Evolutionary conservation across 2,329 filamentous ascomycete species (phyloP), one percentile per base, ranked within the genome.

Genomic region (Sclerotinia subarctica): DNA sequence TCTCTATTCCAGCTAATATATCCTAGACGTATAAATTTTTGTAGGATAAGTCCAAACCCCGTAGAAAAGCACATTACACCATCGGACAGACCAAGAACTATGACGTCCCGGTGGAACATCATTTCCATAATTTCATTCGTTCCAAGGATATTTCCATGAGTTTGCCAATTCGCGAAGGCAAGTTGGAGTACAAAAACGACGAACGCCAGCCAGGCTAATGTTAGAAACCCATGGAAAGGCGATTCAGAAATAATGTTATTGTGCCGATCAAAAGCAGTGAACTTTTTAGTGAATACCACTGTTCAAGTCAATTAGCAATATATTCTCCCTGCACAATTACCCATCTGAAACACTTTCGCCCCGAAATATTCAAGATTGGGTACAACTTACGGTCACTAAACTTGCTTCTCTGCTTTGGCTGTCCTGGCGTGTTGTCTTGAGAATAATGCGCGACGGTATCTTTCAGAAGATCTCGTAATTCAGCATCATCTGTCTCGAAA

Each of bases 161-260:
- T 80, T 70, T 83, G 83, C 83, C 87, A 93, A 74, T 93, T 94
- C 52, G 86, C 82, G 44, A 86, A 85, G 0, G 84, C 88, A 59
- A 91, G 87, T 75, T 88, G 88, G 46, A 90, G 74, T 68, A 93
- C 84, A 72, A 90, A 84, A 54, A 93, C 77, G 8, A 85, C 83
- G 70, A 92, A 87, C 11, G 84, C 83, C 58, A 93, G 84, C 90
- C 91, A 94, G 77, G 93, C 93, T 0, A 94, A 81, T 0, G 88
- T 91, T 74, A 91, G 93, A 80, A 94, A 94, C 42, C 91, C 91
- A 76, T 90, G 87, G 73, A 93, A 94, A 0, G 88, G 88, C 53
- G 88, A 92, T 59, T 88, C 87, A 4, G 85, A 83, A 2, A 86
- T 85, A 1, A 80, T 80, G 6, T 84, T 82, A 74, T 93, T 93